Percentiles rank a stretch among this genome's conserved stretches.
phyloP scores from a whole-genome alignment of 2,329 filamentous ascomycete genomes.

The Sporothrix phasma region DNA sequence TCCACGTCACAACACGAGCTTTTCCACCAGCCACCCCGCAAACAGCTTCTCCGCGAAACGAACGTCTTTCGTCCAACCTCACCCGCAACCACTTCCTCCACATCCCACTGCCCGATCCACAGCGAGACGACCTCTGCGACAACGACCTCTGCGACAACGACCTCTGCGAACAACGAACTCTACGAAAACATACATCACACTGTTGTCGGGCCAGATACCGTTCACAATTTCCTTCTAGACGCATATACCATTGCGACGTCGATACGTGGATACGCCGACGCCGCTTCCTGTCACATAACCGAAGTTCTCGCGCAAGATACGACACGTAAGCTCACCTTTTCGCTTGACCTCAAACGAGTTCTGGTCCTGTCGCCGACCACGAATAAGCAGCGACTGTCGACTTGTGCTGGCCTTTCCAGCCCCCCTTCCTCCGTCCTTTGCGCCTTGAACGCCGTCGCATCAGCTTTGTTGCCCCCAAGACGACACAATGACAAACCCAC shows the following conservation, averaged over 20 bases:
- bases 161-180: too few species aligned
- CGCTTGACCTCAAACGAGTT: background rate
- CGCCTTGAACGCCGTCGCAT: background rate
- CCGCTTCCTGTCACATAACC: background rate
- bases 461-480: background rate
- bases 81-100: background rate
- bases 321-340: too few species aligned
- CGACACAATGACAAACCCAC: constrained; percentile 9
- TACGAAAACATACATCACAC: too few species aligned
- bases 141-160: background rate
- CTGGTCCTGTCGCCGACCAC: background rate
- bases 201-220: too few species aligned
- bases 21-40: constrained; percentile 6
- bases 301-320: background rate
- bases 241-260: background rate
- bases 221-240: background rate
- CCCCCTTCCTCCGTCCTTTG: background rate
- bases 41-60: background rate
- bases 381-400: background rate
- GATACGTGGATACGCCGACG: background rate
- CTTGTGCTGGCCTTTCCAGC: background rate
- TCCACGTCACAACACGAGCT: background rate
- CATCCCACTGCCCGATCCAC: background rate
- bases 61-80: background rate
- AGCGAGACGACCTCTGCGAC: background rate